Conservation (phyloP, 1,284 basidiomycete species). For the Paramarasmius palmivorus region DNA sequence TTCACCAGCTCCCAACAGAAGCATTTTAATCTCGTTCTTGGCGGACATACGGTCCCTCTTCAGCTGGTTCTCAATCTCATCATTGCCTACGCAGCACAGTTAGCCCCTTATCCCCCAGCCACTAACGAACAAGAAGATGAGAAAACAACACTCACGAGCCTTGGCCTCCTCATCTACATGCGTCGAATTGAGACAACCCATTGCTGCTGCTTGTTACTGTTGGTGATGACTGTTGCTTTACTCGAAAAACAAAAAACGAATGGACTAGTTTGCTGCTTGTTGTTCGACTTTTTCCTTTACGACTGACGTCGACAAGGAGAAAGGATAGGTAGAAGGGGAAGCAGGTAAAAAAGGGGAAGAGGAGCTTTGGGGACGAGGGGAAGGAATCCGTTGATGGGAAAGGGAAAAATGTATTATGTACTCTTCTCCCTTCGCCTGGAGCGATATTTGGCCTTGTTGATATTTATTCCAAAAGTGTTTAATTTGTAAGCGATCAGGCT, state of each 20-base stretch:
- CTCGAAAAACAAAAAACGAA: too few relatives aligned
- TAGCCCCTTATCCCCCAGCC: background rate
- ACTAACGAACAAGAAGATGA: conserved; percentile 5
- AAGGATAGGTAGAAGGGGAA: too few relatives aligned
- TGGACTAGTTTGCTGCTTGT: too few relatives aligned
- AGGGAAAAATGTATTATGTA: too few relatives aligned
- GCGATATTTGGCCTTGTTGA: too few relatives aligned
- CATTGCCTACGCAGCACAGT: conserved; percentile 62
- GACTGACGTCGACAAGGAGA: too few relatives aligned
- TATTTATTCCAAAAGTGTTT: too few relatives aligned
- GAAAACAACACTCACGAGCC: conserved; percentile 61
- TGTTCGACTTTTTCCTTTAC: too few relatives aligned
- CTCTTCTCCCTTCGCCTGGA: too few relatives aligned
- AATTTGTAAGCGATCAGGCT: too few relatives aligned
- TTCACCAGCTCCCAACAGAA: conserved; percentile 90
- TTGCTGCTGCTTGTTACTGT: conserved; percentile 33
- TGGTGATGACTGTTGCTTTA: too few relatives aligned
- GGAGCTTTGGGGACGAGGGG: background rate
- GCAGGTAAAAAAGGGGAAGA: background rate
- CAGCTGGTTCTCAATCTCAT: conserved; percentile 95
- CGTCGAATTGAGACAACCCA: conserved; percentile 75
- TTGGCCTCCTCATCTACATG: conserved; percentile 78
- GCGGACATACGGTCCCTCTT: conserved; percentile 90
- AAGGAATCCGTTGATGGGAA: too few relatives aligned
- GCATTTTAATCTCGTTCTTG: conserved; percentile 95